Percentiles rank a stretch among this genome's conserved stretches.
Evolutionary conservation across 2,329 filamentous ascomycete species (phyloP).

Genomic region (Hypomyces perniciosus): DNA sequence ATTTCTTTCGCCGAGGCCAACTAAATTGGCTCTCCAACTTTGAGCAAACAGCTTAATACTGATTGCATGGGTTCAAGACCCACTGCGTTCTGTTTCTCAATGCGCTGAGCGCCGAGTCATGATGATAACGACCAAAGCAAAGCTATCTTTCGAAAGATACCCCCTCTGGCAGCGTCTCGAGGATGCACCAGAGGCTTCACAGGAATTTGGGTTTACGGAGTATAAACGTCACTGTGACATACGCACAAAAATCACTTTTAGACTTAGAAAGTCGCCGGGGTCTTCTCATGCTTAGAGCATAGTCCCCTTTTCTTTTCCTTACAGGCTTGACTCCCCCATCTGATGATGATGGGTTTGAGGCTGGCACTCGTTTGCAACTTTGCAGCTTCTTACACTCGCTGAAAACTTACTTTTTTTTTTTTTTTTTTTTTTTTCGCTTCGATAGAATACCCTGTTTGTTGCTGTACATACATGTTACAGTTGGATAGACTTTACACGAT

Average conservation of each 20-base stretch:
- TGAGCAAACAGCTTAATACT: neutral
- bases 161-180: conserved; percentile 13
- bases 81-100: neutral
- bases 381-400: conserved; percentile 22
- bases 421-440: conserved; percentile 3
- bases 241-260: conserved; percentile 15
- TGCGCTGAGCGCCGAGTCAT: conserved; percentile 22
- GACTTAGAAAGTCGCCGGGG: neutral
- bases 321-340: conserved; percentile 18
- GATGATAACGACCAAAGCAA: conserved; percentile 16
- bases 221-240: conserved; percentile 3
- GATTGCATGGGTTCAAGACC: neutral
- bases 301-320: conserved; percentile 12
- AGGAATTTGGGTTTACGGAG: conserved; percentile 4
- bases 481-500: conserved; percentile 6
- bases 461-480: conserved; percentile 16
- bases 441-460: conserved; percentile 18
- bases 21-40: conserved; percentile 5
- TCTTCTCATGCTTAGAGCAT: neutral
- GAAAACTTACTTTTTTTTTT: conserved; percentile 2
- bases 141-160: conserved; percentile 20
- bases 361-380: conserved; percentile 24
- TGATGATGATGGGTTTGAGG: conserved; percentile 17
- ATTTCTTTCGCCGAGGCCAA: conserved; percentile 16
- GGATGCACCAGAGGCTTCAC: neutral